Conservation (phyloP, 352 stramenopile species). For the Aphanomyces euteiches region DNA sequence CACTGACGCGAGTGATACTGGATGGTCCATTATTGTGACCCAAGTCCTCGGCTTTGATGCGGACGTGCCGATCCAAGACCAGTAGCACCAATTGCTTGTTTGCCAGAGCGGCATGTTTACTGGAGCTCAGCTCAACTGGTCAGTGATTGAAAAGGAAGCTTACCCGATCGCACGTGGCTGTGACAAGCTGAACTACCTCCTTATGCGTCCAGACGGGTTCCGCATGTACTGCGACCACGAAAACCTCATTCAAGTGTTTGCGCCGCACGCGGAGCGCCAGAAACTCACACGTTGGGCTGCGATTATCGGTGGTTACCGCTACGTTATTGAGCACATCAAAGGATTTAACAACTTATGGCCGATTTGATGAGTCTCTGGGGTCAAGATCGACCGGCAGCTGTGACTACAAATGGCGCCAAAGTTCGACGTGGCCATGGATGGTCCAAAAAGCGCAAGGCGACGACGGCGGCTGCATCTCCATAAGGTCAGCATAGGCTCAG, state of each 20-base stretch:
- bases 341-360: conserved; percentile 31
- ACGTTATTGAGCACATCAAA: conserved; percentile 33
- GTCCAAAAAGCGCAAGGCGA: no score
- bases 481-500: no score
- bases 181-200: conserved; percentile 31
- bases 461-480: no score
- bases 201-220: conserved; percentile 31
- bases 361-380: not conserved
- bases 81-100: conserved; percentile 28
- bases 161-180: conserved; percentile 33
- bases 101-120: conserved; percentile 32
- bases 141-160: conserved; percentile 33
- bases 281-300: conserved; percentile 23
- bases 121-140: conserved; percentile 28
- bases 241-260: conserved; percentile 34
- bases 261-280: conserved; percentile 22
- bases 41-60: conserved; percentile 25
- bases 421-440: no score
- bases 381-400: no score
- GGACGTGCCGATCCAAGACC: conserved; percentile 19
- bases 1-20: conserved; percentile 29
- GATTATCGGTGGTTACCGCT: conserved; percentile 25
- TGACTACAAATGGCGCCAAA: no score
- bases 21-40: conserved; percentile 32
- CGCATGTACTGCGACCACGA: conserved; percentile 33